These are phyloP conservation scores for Fusarium irregulare DNA, from an alignment of 2,329 filamentous ascomycete species.

Conservation along the genomic window DNA sequence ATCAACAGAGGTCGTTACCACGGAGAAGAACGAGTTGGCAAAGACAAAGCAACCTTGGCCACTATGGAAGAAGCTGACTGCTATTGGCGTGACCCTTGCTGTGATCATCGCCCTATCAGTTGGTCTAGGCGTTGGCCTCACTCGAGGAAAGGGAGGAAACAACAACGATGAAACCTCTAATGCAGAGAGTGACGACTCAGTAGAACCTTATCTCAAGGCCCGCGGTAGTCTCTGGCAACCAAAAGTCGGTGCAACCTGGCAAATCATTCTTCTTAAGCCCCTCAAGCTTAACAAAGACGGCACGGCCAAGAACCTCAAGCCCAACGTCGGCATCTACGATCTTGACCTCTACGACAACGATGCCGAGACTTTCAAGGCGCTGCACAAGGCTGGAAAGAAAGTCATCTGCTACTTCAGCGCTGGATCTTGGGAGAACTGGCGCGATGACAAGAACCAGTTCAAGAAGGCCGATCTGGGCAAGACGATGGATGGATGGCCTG, in stretches of 20 bases:
- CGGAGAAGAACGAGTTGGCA: constrained; percentile 11
- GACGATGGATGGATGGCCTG: constrained; percentile 70
- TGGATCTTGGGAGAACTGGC: constrained; percentile 73
- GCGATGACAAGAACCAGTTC: constrained; percentile 69
- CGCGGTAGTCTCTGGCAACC: constrained; percentile 62
- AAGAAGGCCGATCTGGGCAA: constrained; percentile 66
- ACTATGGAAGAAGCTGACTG: constrained; percentile 49
- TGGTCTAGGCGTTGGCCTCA: constrained; percentile 67
- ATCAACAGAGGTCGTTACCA: constrained; percentile 4
- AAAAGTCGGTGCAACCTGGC: constrained; percentile 64
- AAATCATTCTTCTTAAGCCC: constrained; percentile 66
- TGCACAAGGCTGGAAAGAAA: constrained; percentile 66
- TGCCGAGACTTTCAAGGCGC: constrained; percentile 60
- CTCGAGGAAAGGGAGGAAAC: constrained; percentile 46
- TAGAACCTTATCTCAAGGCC: constrained; percentile 32
- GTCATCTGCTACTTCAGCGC: constrained; percentile 83
- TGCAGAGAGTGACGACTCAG: constrained; percentile 38
- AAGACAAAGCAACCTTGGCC: constrained; percentile 40
- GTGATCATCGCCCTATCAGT: constrained; percentile 60
- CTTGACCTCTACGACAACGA: constrained; percentile 68
- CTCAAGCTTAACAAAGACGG: constrained; percentile 57
- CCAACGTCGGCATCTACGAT: constrained; percentile 63
- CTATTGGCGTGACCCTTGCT: constrained; percentile 41
- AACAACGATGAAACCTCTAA: constrained; percentile 30
- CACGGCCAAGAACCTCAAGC: constrained; percentile 44